Evolutionary conservation across 305 asterid species (phyloP), one percentile per base, ranked within the genome.

Genomic region (Salvia sclarea): DNA sequence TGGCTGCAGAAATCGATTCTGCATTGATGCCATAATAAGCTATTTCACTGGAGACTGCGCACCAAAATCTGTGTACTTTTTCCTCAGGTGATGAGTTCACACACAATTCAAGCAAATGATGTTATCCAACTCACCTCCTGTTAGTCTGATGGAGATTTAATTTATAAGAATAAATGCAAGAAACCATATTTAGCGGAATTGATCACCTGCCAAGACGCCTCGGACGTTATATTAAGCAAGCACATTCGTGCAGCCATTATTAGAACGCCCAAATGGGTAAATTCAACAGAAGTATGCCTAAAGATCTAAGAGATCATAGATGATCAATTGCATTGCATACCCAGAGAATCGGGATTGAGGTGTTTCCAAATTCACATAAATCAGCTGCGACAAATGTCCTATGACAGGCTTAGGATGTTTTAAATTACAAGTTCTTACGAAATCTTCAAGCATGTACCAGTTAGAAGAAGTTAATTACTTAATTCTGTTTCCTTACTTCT

Each of bases 1-100:
- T 65, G 76, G 86, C 79, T 73, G 91, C 75, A 83, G 82, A 84
- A 88, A 88, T 33, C 93, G 80, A 64, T 82, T 83, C 79, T 77
- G 91, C 79, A 79, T 83, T 14, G 88, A 71, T 38, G 81, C 93
- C 96, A 88, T 88, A 63, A 43, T 73, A 74, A 54, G 45, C 35
- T 37, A 54, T 53, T 53, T 44, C 30, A 6, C 57, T 47, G 68
- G 58, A 57, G 67, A 47, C 74, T 22, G 22, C 66, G 17, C 73
- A 4, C 58, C 33, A 45, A 65, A 37, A 35, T 50, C 66, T 64
- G 41, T 21, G 41, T 5, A 61, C 50, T 25, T 13, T 61, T 30
- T 54, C 22, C 54, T 38, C 8, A 38, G 8, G 47, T 16, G 8
- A 33, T 9, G 16, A 69, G 35, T 49, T 68, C 43, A 21, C 67